A percentile compares a stretch with the other conserved stretches of the same genome.
Conservation (phyloP, 805 yeast species). For the Limtongia smithiae region DNA sequence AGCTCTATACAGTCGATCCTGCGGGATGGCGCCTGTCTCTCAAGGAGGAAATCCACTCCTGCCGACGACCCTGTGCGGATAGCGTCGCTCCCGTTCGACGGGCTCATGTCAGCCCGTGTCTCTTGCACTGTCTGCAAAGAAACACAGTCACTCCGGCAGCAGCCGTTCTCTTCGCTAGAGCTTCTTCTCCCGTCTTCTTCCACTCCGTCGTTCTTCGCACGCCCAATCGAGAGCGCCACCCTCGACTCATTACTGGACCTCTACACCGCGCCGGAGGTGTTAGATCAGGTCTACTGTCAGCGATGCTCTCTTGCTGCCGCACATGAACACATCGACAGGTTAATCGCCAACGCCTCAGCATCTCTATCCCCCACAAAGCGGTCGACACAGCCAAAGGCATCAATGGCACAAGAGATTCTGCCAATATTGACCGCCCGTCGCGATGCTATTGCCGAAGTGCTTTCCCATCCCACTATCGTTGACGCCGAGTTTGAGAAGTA, state of each 20-base stretch:
- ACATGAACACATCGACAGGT: constrained; percentile 33
- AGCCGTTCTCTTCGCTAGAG: constrained; percentile 52
- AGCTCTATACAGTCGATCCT: constrained; percentile 1
- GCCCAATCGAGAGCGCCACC: constrained; percentile 8
- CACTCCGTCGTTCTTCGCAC: background rate
- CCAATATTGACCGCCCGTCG: constrained; percentile 46
- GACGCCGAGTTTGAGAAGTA: constrained; percentile 74
- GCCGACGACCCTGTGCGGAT: background rate
- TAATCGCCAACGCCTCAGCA: constrained; percentile 13
- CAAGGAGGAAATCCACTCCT: background rate
- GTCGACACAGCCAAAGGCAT: no score
- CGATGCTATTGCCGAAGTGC: constrained; percentile 48
- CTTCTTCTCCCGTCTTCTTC: constrained; percentile 23
- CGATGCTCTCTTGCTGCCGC: constrained; percentile 66
- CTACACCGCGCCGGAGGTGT: constrained; percentile 77
- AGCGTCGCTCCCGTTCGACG: constrained; percentile 67
- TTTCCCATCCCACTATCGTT: constrained; percentile 63
- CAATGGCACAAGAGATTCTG: constrained; percentile 6
- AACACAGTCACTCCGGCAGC: constrained; percentile 83
- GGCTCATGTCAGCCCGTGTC: constrained; percentile 79
- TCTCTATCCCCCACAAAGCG: background rate
- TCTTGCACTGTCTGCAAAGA: constrained; percentile 92
- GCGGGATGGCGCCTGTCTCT: no score
- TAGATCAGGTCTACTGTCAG: constrained; percentile 92
- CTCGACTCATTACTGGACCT: constrained; percentile 44